Base-by-base conservation (phyloP, 805 yeast genomes). In the Yarrowia sp. region DNA sequence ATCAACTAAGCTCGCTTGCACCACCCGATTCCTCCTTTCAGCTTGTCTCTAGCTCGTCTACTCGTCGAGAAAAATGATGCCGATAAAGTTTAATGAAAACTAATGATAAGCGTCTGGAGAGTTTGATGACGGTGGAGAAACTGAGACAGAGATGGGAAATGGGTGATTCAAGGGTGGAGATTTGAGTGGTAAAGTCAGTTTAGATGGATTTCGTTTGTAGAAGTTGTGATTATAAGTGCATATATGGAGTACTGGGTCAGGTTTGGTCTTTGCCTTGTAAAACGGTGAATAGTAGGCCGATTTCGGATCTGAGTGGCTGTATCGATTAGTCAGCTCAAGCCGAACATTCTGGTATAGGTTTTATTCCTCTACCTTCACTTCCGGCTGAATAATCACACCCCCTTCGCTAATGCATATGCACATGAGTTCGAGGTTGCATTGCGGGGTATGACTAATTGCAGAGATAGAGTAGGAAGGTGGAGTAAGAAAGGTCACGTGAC, bases 341-440 rank as follows among this genome's bases (percentile, higher is more conserved):
- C 0, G 16, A 14, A 22, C n/a, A 22, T 12, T 11, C 9, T 22
- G 15, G 10, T 46, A 12, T 46, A 5, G 5, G 19, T 19, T 1
- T 22, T 9, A 26, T 26, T 3, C 32, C 32, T 26, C 32, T 3
- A 26, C 7, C 32, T 26, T 26, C 32, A 26, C 7, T 26, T 5
- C 32, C 7, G 32, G 32, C 32, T 26, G 46, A 42, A 7, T 7
- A 5, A n/a, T 1, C 3, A 9, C 7, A 16, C 49, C 32, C 36
- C 32, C 40, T 32, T 52, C 56, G 56, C 56, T 52, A 52, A 52
- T 52, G 56, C 56, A 52, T 16, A 52, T 52, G 55, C 56, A 35
- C 56, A 52, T 52, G 56, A 35, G 56, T 41, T 11, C 55, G 56
- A 14, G 42, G 56, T 52, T 52, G 56, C 56, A 52, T 9, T 49